phyloP scores from a whole-genome alignment of 2,329 filamentous ascomycete species.

The Westerdykella ornata region DNA sequence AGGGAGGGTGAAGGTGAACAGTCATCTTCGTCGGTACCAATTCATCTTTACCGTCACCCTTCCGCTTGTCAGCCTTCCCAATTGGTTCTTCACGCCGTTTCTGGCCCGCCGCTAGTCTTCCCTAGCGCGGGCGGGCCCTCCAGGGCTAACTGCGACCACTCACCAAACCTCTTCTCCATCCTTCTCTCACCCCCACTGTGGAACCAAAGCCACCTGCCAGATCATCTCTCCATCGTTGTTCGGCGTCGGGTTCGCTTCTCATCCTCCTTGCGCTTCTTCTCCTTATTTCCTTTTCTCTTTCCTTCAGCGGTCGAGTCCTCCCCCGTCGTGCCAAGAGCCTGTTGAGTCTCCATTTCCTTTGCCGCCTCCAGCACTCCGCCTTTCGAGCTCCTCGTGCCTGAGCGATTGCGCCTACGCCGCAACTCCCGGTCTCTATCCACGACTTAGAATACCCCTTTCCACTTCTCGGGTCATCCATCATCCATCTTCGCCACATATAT shows the following conservation, averaged over 20 bases:
- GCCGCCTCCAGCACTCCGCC: slow-evolving; percentile 6
- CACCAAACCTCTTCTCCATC: slow-evolving; percentile 20
- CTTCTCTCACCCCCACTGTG: slow-evolving; percentile 32
- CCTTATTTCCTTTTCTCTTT: slow-evolving; percentile 36
- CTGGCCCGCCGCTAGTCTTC: slow-evolving; percentile 6
- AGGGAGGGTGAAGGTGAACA: too few species aligned
- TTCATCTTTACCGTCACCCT: too few species aligned
- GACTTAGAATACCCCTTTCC: too few species aligned
- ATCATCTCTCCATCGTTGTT: slow-evolving; percentile 30
- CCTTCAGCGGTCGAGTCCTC: slow-evolving; percentile 28
- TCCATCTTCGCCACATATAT: background rate
- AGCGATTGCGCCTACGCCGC: background rate
- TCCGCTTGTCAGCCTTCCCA: too few species aligned
- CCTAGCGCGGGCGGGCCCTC: slow-evolving; percentile 9
- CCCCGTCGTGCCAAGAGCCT: slow-evolving; percentile 12
- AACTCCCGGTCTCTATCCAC: too few species aligned
- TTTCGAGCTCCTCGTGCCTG: background rate
- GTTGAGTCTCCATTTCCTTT: slow-evolving; percentile 27
- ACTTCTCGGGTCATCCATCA: too few species aligned
- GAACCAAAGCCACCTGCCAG: slow-evolving; percentile 11
- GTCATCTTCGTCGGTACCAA: too few species aligned
- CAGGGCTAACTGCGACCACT: slow-evolving; percentile 22
- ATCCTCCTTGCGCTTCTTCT: slow-evolving; percentile 30
- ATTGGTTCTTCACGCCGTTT: too few species aligned
- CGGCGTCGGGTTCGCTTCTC: slow-evolving; percentile 32